phyloP scores from a whole-genome alignment of 257 asterid species.

The Perilla frutescens region DNA sequence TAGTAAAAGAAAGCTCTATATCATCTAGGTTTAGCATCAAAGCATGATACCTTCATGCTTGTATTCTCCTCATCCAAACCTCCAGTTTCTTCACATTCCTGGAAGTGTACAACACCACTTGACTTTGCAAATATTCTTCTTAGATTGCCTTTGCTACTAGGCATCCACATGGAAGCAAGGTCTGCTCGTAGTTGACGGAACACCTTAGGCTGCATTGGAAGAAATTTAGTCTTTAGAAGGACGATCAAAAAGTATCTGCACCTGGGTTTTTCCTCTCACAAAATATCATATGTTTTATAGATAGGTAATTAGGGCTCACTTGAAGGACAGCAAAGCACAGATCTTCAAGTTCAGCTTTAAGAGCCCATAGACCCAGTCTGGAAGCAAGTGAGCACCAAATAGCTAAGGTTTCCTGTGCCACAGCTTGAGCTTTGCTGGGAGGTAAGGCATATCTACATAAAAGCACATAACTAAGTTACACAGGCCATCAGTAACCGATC shows the following conservation, averaged over 20 bases:
- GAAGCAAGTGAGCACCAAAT: constrained; percentile 99
- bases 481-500: constrained; percentile 13
- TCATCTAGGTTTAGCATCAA: constrained; percentile 26
- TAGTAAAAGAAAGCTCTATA: constrained; percentile 17
- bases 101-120: constrained; percentile 42
- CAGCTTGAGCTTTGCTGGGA: constrained; percentile 85
- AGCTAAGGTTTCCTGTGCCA: constrained; percentile 93
- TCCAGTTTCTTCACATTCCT: constrained; percentile 56
- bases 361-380: constrained; percentile 94
- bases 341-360: constrained; percentile 98
- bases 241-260: constrained; percentile 8
- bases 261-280: constrained; percentile 21
- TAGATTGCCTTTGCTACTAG: constrained; percentile 51
- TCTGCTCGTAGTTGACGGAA: constrained; percentile 85
- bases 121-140: constrained; percentile 65
- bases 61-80: constrained; percentile 60
- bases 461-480: constrained; percentile 22
- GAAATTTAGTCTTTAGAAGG: constrained; percentile 28
- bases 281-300: constrained; percentile 8
- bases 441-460: constrained; percentile 83
- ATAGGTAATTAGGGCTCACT: constrained; percentile 48
- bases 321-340: constrained; percentile 96
- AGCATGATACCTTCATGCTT: constrained; percentile 70
- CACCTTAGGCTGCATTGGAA: constrained; percentile 71
- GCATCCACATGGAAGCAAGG: constrained; percentile 92